Base-by-base conservation (phyloP, 768 basidiomycete genomes). In the Amanita rubescens region DNA sequence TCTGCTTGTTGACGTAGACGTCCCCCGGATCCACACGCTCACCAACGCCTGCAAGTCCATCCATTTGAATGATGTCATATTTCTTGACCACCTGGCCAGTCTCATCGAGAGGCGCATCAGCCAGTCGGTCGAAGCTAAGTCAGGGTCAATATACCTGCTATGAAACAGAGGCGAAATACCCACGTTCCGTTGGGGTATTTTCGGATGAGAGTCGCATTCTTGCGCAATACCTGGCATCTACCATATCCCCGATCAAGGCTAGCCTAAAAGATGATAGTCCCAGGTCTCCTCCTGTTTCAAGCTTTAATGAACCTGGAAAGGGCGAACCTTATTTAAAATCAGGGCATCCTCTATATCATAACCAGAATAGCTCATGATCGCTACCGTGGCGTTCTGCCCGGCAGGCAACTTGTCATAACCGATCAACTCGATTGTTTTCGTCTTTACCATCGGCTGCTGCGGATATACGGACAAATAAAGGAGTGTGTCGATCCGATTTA, bases 341-440 rank as follows among this genome's bases (percentile, higher is more conserved):
- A 98, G 75, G 2, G 96, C 96, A 67, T 99, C 96, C 73, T 99
- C 96, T 58, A 99, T 99, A 76, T 99, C 96, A 67, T 98, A 99
- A 22, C 96, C 96, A 5, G 94, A 96, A 70, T 90, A 99, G 67
- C 91, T 94, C 96, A 99, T 99, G 60, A 98, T 94, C 10, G 96
- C 96, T 42, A 99, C 92, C 0, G 86, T 97, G 10, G 96, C 96
- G 65, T 99, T 99, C 69, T 99, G 94, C 12, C 96, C 96, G 4
- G 96, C 96, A 4, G 96, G 96, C 4, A 99, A 79, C 56, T 87
- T 86, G 69, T 99, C 94, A 65, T 98, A 99, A 2, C 94, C 95
- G 53, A 97, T 81, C 50, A 99, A 71, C 66, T 99, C 96, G 53
- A 98, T 99, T 2, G 96, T 96, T 69, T 94, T 94, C 5, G 96